Base-by-base conservation (phyloP, 2,329 filamentous ascomycete species). In the Exutisphaerella laricina region DNA sequence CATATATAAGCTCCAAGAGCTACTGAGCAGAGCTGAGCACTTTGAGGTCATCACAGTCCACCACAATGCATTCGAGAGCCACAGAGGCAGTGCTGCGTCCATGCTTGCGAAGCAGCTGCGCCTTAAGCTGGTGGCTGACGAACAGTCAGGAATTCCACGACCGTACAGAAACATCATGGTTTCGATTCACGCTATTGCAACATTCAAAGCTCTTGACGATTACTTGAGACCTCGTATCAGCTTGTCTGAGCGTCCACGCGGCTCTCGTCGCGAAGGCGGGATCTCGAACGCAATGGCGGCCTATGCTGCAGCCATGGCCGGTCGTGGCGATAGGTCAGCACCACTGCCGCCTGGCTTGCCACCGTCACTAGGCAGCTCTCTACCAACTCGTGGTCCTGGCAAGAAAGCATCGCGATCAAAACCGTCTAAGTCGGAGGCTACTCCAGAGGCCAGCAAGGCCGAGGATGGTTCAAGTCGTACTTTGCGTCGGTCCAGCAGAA, bases 31-130 rank as follows among this genome's bases (percentile, higher is more conserved):
- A 55, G 94, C 90, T 23, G 92, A 98, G 70, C 89, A 97, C 70
- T 98, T 97, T 58, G 92, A 98, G 62, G 90, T 98, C 32, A 79
- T 95, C 49, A 98, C 92, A 5, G 89, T 97, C 42, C 88, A 94
- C 63, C 85, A 94, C 49, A 94, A 94, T 56, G 83, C 86, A 4
- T 85, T 90, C 55, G 90, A 96, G 62, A 87, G 84, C 41, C 94
- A 87, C 54, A 81, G 89, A 46, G 94, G 84, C 65, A 96, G 87
- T 60, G 88, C 90, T 16, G 84, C 90, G 1, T 94, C 90, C 1
- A 96, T 98, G 89, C 75, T 98, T 4, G 89, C 88, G 4, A 97
- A 97, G 64, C 92, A 98, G 60, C 83, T 98, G 23, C 80, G 90
- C 23, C 76, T 98, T 32, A 89, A 88, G 56, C 74, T 98, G 23